Evolutionary conservation across 208 protist genomes (phyloP), one percentile per base, ranked within the genome.

Genomic region (Balamuthia mandrillaris): DNA sequence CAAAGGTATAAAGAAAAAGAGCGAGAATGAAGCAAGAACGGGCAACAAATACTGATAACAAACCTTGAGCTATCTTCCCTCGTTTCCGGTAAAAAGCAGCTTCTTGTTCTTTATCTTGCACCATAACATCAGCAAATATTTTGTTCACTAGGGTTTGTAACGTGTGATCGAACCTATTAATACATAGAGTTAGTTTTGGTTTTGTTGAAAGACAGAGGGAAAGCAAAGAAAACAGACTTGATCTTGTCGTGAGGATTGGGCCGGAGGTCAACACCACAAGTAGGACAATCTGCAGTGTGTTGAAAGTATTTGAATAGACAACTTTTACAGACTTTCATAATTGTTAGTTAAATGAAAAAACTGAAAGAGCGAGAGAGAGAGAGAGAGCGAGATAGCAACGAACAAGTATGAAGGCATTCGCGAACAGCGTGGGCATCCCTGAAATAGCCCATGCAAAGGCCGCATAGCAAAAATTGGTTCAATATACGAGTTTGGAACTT

Each of bases 351-450:
- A 54, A 54, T 18, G 21, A 54, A 54, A 24, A 24, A 21, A 24
- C 47, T 24, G 47, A 14, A 54, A 24, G 47, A 54, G 47, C 47
- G 47, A 14, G 47, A 54, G 16, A 21, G 14, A 14, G 47, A 21
- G 1, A 44, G 63, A 49, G 41, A 0, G 14, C 7, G 41, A 18
- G 14, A 51, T 24, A 10, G 16, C 16, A 7, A 6, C 81, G 33
- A 37, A 87, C 83, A 88, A 14, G 86, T 88, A 31, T 88, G 86
- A 27, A 88, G 81, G 86, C 86, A 88, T 39, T 88, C 86, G 39
- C 58, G 33, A 37, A 88, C 86, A 16, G 86, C 86, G 81, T 60
- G 49, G 9, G 86, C 86, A 6, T 88, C 81, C n/a, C 58, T 44
- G 10, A 88, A 54, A 65, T 84, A 66, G 33, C 86, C 86, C 86